These are phyloP conservation scores for Berberis vulgaris DNA, from an alignment of 164 flowering plant species.

Conservation along the genomic window DNA sequence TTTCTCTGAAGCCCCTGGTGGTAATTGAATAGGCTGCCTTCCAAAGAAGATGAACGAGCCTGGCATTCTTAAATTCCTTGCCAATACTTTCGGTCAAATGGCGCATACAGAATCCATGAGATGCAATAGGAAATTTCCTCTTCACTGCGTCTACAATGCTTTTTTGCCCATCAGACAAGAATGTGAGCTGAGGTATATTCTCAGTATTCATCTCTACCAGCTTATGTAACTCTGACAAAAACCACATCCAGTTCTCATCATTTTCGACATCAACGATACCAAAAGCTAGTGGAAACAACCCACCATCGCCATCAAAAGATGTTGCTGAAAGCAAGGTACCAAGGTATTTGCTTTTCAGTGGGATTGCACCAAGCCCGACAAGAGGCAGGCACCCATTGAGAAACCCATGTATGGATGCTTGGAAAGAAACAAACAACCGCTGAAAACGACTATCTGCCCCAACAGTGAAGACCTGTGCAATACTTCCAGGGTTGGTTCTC, in stretches of 20 bases:
- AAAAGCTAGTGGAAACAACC: background rate
- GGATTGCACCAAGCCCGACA: constrained; percentile 5
- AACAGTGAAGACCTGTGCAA: constrained; percentile 1
- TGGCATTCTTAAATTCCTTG: background rate
- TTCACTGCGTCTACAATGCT: constrained; percentile 3
- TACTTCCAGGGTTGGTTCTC: background rate
- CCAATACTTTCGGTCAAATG: background rate
- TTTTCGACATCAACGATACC: constrained; percentile 1
- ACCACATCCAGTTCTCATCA: constrained; percentile 6
- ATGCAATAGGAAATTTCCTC: constrained; percentile 2
- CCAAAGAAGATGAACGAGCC: background rate
- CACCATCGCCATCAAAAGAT: constrained; percentile 3
- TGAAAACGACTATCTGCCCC: constrained; percentile 1
- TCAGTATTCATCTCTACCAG: constrained; percentile 2
- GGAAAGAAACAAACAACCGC: background rate
- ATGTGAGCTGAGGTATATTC: constrained; percentile 1
- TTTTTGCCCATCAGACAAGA: constrained; percentile 3
- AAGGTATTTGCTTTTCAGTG: constrained; percentile 1
- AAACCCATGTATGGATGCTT: constrained; percentile 1
- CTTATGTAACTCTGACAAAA: constrained; percentile 5
- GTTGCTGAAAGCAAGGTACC: constrained; percentile 1
- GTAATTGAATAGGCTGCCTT: constrained; percentile 1
- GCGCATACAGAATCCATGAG: constrained; percentile 4
- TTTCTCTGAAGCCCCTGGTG: background rate
- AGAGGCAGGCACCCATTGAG: constrained; percentile 3